Evolutionary conservation across 345 rosid genomes (phyloP).

Genomic region (Arabidopsis arenosa): DNA sequence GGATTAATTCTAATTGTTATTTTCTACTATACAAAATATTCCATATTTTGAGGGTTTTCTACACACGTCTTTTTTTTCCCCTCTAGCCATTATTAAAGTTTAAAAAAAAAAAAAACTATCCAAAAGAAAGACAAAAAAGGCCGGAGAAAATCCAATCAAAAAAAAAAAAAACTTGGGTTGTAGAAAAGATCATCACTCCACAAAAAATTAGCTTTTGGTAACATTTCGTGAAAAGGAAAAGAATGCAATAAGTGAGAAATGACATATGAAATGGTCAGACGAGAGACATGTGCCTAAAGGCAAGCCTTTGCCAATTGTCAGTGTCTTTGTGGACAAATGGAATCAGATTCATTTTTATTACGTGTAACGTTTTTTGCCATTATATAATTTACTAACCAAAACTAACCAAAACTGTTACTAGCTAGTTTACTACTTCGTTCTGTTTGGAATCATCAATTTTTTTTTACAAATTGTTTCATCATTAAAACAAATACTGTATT

Average conservation of each 20-base stretch:
- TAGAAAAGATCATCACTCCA: background rate
- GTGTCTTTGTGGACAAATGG: conserved; percentile 41
- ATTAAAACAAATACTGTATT: background rate
- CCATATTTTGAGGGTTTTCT: conserved; percentile 9
- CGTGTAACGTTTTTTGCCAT: conserved; percentile 7
- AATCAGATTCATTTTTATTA: conserved; percentile 36
- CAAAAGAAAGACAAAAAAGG: background rate
- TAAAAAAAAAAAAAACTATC: conserved; percentile 1
- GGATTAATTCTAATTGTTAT: conserved; percentile 12
- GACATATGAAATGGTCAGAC: conserved; percentile 32
- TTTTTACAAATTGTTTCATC: background rate
- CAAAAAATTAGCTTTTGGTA: background rate
- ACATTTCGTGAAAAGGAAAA: background rate
- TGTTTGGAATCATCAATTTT: background rate
- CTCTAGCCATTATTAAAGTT: background rate
- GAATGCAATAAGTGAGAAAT: conserved; percentile 25
- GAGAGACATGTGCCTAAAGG: conserved; percentile 36
- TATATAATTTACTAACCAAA: background rate
- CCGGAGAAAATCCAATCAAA: background rate
- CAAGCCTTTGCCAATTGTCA: conserved; percentile 37
- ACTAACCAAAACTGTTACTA: background rate
- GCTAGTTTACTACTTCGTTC: background rate
- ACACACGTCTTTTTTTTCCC: background rate
- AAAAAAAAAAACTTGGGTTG: background rate
- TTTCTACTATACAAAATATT: conserved; percentile 20